Percentiles rank a stretch among this genome's conserved stretches.
phyloP scores from a whole-genome alignment of 1,284 basidiomycete species.

The Boletus sp. region DNA sequence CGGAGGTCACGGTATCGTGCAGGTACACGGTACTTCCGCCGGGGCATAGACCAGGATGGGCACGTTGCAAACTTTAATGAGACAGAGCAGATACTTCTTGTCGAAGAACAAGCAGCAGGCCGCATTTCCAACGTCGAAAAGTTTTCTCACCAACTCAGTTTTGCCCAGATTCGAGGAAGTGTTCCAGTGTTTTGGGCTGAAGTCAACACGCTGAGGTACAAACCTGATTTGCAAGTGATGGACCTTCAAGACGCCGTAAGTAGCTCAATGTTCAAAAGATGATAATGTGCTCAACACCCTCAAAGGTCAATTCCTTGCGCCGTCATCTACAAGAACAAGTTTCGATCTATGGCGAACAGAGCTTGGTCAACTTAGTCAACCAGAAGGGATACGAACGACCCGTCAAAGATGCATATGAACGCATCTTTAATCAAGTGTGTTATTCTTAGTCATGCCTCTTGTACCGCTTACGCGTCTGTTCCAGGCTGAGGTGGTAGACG shows the following conservation, averaged over 20 bases:
- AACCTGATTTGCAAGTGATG: conserved; percentile 97
- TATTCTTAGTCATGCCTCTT: neutral
- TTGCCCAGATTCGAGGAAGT: conserved; percentile 93
- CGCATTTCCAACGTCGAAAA: conserved; percentile 48
- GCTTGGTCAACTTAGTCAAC: conserved; percentile 92
- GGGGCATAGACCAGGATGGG: conserved; percentile 85
- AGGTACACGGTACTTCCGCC: conserved; percentile 96
- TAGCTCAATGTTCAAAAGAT: conserved; percentile 13
- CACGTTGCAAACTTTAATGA: conserved; percentile 93
- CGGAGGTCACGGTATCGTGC: conserved; percentile 92
- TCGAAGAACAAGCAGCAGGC: conserved; percentile 55
- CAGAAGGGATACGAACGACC: conserved; percentile 94
- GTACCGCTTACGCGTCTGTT: conserved; percentile 2
- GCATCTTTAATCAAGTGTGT: conserved; percentile 62
- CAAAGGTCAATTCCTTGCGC: conserved; percentile 69
- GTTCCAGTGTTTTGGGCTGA: conserved; percentile 98
- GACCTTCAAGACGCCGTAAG: conserved; percentile 81
- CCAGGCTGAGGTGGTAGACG: conserved; percentile 62
- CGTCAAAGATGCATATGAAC: conserved; percentile 95
- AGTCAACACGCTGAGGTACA: conserved; percentile 94
- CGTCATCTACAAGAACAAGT: conserved; percentile 79
- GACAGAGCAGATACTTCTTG: conserved; percentile 88
- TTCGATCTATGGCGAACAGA: conserved; percentile 76
- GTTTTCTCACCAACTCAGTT: conserved; percentile 68
- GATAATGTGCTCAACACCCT: conserved; percentile 4